Evolutionary conservation across 2,329 filamentous ascomycete species (phyloP).

Genomic region (Colletotrichum sp.): DNA sequence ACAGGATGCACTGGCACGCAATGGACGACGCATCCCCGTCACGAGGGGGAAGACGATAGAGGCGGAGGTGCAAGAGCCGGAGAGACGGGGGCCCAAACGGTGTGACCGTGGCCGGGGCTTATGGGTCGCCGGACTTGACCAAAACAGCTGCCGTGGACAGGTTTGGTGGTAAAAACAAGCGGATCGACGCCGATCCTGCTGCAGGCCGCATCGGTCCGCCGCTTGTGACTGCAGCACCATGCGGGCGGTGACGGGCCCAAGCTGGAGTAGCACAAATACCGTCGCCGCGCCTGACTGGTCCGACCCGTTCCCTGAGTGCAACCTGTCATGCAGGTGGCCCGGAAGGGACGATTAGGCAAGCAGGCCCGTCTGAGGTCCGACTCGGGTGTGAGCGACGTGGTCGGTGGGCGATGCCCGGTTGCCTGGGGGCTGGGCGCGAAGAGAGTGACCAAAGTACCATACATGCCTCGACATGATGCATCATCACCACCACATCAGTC

Average conservation of each 20-base stretch:
- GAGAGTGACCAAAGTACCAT: constrained; percentile 7
- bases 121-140: neutral
- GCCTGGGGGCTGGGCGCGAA: neutral
- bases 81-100: neutral
- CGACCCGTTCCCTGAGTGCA: neutral
- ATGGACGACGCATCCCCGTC: neutral
- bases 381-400: neutral
- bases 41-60: neutral
- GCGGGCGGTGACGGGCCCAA: constrained; percentile 22
- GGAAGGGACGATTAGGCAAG: neutral
- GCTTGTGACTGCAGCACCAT: constrained; percentile 21
- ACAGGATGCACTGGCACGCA: neutral
- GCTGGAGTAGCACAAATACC: constrained; percentile 14
- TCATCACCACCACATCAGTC: neutral
- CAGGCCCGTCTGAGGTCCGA: neutral
- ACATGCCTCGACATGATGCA: neutral
- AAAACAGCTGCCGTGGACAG: constrained; percentile 11
- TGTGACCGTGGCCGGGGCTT: constrained; percentile 4
- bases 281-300: neutral
- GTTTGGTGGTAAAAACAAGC: constrained; percentile 14
- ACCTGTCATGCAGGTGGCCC: constrained; percentile 9
- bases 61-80: neutral
- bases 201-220: constrained; percentile 24
- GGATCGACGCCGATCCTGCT: constrained; percentile 24
- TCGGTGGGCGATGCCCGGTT: neutral